Base-by-base conservation (phyloP, 176 grass and related monocot genomes). In the Alloteropsis semialata region DNA sequence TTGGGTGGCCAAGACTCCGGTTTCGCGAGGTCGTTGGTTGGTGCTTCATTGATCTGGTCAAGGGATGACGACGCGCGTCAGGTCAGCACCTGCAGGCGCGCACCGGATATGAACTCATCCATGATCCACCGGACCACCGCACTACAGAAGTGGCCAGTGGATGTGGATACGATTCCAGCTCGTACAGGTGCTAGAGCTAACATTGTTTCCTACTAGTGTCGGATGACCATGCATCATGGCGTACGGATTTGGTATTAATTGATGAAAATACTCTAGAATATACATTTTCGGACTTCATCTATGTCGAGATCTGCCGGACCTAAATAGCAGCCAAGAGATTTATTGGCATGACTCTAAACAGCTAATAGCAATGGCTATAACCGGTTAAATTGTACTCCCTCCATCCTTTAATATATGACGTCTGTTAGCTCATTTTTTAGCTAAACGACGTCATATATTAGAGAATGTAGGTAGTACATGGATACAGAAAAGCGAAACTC, bases 1-100 rank as follows among this genome's bases (percentile, higher is more conserved):
- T 74, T 82, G 29, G 69, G 41, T 82, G 39, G 39, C 67, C 54
- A 73, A 71, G 79, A 60, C 66, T 34, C 28, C 19, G 65, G 51
- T 71, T 60, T 32, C 39, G 41, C 16, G 41, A 72, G 41, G 21
- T 50, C 2, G 16, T 62, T 50, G 56, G 17, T 72, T 25, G 19
- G 51, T 83, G 55, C 14, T 62, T n/a, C 62, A 21, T 63, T 63
- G 60, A 63, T 63, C 29, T 27, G 60, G 60, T 33, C 60, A 63
- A 63, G 60, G 60, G 60, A 33, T 30, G 60, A 8, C 1, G 15
- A 7, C 5, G 29, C 11, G 5, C 24, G 56, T 33, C 60, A 33
- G 60, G 14, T 15, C 57, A 60, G 57, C 57, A 5, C 15, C 12
- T 32, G 60, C 60, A 63, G 60, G 29, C n/a, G 24, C 56, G 56